A percentile compares a stretch with the other conserved stretches of the same genome.
These are phyloP conservation scores for Vigna unguiculata DNA, from an alignment of 306 rosid genomes.

Conservation along the genomic window DNA sequence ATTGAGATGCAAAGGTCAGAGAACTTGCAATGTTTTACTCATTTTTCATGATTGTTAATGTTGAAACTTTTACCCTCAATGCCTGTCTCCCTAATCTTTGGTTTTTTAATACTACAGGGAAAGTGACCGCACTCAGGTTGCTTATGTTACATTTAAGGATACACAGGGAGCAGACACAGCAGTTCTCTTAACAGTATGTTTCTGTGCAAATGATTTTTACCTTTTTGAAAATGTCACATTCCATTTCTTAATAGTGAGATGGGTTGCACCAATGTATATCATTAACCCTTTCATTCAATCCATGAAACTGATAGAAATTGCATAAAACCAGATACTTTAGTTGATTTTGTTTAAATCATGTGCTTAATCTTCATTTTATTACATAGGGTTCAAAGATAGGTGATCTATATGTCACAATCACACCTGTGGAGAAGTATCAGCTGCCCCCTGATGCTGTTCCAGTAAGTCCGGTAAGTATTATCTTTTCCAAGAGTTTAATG, in stretches of 20 bases:
- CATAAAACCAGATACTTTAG: constrained; percentile 5
- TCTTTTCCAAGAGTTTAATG: too few relatives aligned
- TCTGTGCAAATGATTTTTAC: background rate
- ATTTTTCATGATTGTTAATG: constrained; percentile 13
- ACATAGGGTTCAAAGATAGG: constrained; percentile 75
- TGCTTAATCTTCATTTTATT: constrained; percentile 20
- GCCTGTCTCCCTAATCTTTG: constrained; percentile 32
- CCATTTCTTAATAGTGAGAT: constrained; percentile 12
- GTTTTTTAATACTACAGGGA: constrained; percentile 55
- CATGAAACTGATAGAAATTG: background rate
- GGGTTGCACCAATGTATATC: background rate
- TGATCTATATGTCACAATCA: constrained; percentile 63
- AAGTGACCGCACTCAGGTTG: constrained; percentile 70
- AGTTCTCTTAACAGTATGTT: constrained; percentile 75
- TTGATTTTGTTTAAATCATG: constrained; percentile 25
- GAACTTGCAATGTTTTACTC: constrained; percentile 29
- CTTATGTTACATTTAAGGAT: constrained; percentile 86
- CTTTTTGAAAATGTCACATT: constrained; percentile 10
- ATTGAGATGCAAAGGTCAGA: constrained; percentile 84
- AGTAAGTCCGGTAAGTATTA: constrained; percentile 59
- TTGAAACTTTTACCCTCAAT: constrained; percentile 19
- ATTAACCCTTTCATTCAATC: constrained; percentile 23
- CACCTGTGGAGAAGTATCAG: constrained; percentile 70
- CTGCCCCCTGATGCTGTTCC: constrained; percentile 79
- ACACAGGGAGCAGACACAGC: constrained; percentile 86